Evolutionary conservation across 768 basidiomycete genomes (phyloP).

Genomic region (Cystobasidium ongulense): DNA sequence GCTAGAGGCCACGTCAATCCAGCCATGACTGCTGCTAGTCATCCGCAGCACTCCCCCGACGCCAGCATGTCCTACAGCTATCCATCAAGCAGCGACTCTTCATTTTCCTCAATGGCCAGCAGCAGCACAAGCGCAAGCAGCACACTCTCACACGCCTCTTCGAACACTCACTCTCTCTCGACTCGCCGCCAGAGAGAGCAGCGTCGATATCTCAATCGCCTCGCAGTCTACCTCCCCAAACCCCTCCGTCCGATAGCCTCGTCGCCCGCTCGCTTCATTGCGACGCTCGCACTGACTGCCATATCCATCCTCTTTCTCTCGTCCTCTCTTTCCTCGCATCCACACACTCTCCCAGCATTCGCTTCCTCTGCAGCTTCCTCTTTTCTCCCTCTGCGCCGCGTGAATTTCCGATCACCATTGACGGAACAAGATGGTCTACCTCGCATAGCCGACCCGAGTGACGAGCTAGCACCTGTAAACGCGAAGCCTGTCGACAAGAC

Average conservation of each 20-base stretch:
- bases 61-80: neutral
- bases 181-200: neutral
- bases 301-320: neutral
- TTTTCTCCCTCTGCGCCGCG: neutral
- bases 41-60: neutral
- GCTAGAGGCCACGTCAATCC: too few species aligned
- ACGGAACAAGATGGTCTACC: neutral
- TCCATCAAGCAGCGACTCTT: neutral
- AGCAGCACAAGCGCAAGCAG: too few species aligned
- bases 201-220: conserved; percentile 4
- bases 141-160: neutral
- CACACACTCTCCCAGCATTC: neutral
- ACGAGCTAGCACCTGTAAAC: neutral
- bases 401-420: neutral
- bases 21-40: too few species aligned
- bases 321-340: neutral
- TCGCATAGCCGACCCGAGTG: neutral
- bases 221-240: conserved; percentile 13
- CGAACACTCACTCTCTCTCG: neutral
- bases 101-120: too few species aligned
- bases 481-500: neutral
- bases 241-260: neutral
- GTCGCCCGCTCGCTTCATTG: neutral
- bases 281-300: neutral
- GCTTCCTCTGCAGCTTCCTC: neutral